Evolutionary conservation across 306 rosid genomes (phyloP), one percentile per base, ranked within the genome.

Genomic region (Vicia faba): DNA sequence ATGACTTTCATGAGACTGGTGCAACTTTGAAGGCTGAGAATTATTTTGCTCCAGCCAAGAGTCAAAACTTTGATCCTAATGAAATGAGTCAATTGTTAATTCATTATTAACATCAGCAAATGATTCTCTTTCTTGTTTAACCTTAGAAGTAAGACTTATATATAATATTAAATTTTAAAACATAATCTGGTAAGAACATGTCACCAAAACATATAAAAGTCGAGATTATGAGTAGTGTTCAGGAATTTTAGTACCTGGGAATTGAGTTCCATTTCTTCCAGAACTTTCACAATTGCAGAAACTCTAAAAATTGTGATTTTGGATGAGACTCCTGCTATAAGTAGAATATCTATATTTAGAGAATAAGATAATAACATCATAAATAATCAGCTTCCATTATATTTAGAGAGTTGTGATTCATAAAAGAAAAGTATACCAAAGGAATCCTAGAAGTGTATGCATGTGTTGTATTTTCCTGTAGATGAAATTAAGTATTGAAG

Each of bases 241-340:
- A 25, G 10, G 35, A 23, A 31, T 3, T 74, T 51, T 39, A 63
- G 61, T 70, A 92, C 98, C 96, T 86, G 80, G 2, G 96, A 81
- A 39, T 91, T 81, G 68, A 89, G 89, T 72, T 87, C 82, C 96
- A 78, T 81, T 50, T 81, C 72, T 51, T 86, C 81, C 38, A 92
- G 86, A 68, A 88, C 87, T 61, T 72, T 45, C 38, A 82, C 83
- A 54, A 92, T 84, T 18, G 96, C 86, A 29, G 96, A 96, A 78
- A 92, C 96, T 84, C 98, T 82, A 46, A 92, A 81, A 83, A n/a
- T n/a, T 89, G 92, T 54, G 93, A 89, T 75, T 92, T 96, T 40
- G 96, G 98, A 87, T 89, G 98, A 70, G 98, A 80, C 71, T 92
- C 98, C 98, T 92, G 85, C 72, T 63, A 61, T 49, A 58, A 62